These are phyloP conservation scores for Cubamyces sp. DNA, from an alignment of 768 basidiomycete genomes.

Conservation along the genomic window DNA sequence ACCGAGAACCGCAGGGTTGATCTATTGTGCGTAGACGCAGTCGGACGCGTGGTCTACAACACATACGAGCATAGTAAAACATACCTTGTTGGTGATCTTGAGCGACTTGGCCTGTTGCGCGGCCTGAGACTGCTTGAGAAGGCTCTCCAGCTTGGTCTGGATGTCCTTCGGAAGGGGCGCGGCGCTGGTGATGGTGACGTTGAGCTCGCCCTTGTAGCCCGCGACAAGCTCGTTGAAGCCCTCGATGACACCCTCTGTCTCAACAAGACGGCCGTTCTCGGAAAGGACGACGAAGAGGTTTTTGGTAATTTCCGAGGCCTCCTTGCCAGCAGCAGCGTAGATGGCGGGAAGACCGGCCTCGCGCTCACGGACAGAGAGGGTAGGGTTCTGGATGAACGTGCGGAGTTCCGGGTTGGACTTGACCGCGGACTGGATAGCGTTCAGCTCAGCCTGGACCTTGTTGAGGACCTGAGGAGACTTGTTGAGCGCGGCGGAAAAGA, in stretches of 20 bases:
- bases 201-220: constrained; percentile 90
- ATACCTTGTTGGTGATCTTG: constrained; percentile 90
- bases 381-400: constrained; percentile 87
- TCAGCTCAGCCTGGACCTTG: constrained; percentile 87
- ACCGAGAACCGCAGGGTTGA: constrained; percentile 90
- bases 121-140: constrained; percentile 84
- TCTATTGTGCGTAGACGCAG: constrained; percentile 46
- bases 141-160: constrained; percentile 76
- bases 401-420: constrained; percentile 64
- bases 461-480: constrained; percentile 83
- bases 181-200: constrained; percentile 90
- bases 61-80: constrained; percentile 24
- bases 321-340: constrained; percentile 76
- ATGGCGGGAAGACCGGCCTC: constrained; percentile 65
- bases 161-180: constrained; percentile 77
- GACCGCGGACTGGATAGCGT: constrained; percentile 69
- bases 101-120: constrained; percentile 87
- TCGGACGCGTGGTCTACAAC: constrained; percentile 11
- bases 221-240: constrained; percentile 90
- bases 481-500: constrained; percentile 78
- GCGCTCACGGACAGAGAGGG: constrained; percentile 82
- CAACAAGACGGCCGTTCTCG: constrained; percentile 89
- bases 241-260: constrained; percentile 84
- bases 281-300: constrained; percentile 89
- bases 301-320: constrained; percentile 85